Evolutionary conservation across 768 basidiomycete species (phyloP), one percentile per base, ranked within the genome.

Genomic region (Leccinum variicolor): DNA sequence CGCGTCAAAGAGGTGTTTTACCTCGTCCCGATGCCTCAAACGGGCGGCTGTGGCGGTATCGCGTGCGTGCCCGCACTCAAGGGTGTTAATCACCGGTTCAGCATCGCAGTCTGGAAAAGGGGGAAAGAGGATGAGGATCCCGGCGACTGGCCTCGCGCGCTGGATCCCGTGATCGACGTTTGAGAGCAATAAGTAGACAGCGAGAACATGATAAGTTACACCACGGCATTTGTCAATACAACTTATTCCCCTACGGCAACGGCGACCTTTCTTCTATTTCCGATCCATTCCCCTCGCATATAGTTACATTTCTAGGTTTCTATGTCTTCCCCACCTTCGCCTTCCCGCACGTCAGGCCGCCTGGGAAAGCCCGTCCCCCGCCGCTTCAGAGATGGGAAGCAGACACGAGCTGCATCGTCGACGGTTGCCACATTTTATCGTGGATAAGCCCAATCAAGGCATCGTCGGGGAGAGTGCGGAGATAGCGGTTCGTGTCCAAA

Each of bases 71-170:
- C 95, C 23, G 81, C 81, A 31, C 80, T 96, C 59, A 85, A 86
- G 54, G 90, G 90, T 1, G 84, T 98, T 29, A 99, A 99, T 63
- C 96, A 99, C 69, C 80, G 92, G 29, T 98, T 88, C 61, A 77
- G 78, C 14, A 87, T 95, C 33, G 84, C 78, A 61, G 73, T 77
- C 51, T 97, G 92, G 91, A 84, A 77, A 54, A 55, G 0, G 6
- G 33, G 33, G 13, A 14, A 41, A 11, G n/a, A 41, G n/a, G 39
- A 11, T 11, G n/a, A 53, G 1, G 69, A 50, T 15, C 14, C 15
- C 1, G 17, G 28, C 1, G 58, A 41, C 17, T 55, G 62, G 57
- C 58, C 61, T 6, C 17, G 11, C 8, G 13, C 28, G n/a, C 46
- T 77, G 6, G 67, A 64, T 14, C 47, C 64, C 2, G 62, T 54